Base-by-base conservation (phyloP, 176 grass and related monocot species). In the Panicum miliaceum region DNA sequence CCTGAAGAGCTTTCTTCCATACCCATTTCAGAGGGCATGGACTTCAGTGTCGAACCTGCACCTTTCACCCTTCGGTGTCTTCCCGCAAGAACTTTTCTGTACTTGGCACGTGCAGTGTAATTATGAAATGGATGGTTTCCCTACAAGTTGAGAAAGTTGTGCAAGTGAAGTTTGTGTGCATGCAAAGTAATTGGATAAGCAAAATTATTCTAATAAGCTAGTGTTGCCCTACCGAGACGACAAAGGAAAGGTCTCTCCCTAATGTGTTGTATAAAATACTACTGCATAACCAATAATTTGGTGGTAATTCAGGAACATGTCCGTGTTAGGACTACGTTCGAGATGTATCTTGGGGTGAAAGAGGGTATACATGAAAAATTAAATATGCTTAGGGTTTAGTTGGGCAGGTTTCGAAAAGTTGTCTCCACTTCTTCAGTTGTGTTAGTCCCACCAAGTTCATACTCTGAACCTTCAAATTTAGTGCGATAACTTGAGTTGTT, bases 51-150 rank as follows among this genome's bases (percentile, higher is more conserved):
- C 18, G 38, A 61, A 56, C 41, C 89, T 58, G 58, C 61, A 78
- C 81, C 56, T 94, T 81, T 90, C 6, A 50, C 86, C 64, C 12
- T 85, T 66, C 19, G 63, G 34, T 62, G 62, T 65, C 68, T 90
- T 84, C 90, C 89, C 19, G 87, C 46, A 45, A 87, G 45, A 32
- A 85, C 83, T 87, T 96, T 94, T 66, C 91, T 92, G 71, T 99
- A 99, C 78, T 85, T 92, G 60, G 90, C 91, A 78, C 96, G 84
- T 66, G 88, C 85, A 32, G 93, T 99, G 86, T 99, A 99, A 77
- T 99, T 99, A 84, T 99, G 96, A 84, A 99, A 98, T 71, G 93
- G 89, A 83, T 96, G 84, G 45, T 98, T 94, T 85, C 93, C 93
- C 93, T 96, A 59, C 82, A 93, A 65, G 48, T 67, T 52, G 12